Base-by-base conservation (phyloP, 2,329 filamentous ascomycete species). In the Talaromyces marneffei region DNA sequence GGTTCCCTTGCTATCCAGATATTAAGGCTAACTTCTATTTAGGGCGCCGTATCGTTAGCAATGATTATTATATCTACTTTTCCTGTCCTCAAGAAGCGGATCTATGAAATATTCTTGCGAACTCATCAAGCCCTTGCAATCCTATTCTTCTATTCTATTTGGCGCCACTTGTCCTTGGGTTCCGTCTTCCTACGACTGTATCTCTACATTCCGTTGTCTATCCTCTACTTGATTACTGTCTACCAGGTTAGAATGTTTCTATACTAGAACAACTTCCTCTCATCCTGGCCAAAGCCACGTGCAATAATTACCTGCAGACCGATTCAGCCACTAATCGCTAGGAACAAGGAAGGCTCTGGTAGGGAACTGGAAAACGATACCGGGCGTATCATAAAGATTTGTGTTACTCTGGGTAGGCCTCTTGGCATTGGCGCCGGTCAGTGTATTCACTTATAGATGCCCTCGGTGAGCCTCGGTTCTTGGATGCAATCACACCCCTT, bases 391-490 rank as follows among this genome's bases (percentile, higher is more conserved):
- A 40, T 64, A 20, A 61, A 62, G 20, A 63, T 72, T 53, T 54
- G 61, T 42, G 27, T 71, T 27, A 29, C 65, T n/a, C 62, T 71
- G 25, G 61, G 63, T 53, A 58, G 65, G 52, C 61, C 64, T n/a
- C 10, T 71, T 27, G 60, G 64, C 27, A 57, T 73, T 3, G 46
- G 65, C 14, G 62, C 68, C 12, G 67, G 68, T 8, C 64, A 72
- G 57, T 71, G 70, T 63, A 67, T 72, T 39, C 67, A 70, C 57
- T 60, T 72, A 33, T 72, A 65, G 65, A 69, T 72, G 52, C 66
- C 62, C 10, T 67, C 63, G n/a, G 63, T 70, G n/a, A 66, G 66
- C 62, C 59, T 67, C 39, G 60, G 27, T 39, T 70, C 63, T 29
- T 71, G 64, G 62, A 63, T 64, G 25, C 65, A 72, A 61, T 68